Evolutionary conservation across 768 basidiomycete species (phyloP), one percentile per base, ranked within the genome.

Genomic region (Tulasnella sp.): DNA sequence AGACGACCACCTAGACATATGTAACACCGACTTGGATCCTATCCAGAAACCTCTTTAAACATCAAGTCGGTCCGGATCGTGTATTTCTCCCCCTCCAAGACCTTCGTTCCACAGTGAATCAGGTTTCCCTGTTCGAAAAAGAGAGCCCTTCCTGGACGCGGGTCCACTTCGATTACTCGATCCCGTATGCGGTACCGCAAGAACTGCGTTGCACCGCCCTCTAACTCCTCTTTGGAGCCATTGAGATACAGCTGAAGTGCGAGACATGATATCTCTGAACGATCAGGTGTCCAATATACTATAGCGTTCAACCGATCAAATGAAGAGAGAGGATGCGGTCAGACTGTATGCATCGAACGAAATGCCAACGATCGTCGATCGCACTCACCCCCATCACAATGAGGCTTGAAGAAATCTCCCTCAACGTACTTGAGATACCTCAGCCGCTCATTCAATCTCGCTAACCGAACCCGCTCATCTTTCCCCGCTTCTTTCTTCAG

Each of bases 201-300:
- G 57, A 61, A 61, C 29, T 61, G 57, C 57, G 79, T 79, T 18
- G 79, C 79, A 18, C 79, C 79, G 5, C 79, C 79, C 42, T 78
- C 55, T 16, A 79, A 42, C 11, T 26, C 37, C 51, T 79, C 51
- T 20, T 29, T 40, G 5, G 79, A 79, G 15, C 79, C 79, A 35
- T 79, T 79, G 44, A 79, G 77, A 39, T 79, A 79, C 18, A 79
- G 29, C 78, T 79, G 79, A 11, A 79, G 35, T 20, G 79, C 79
- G 32, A 55, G 69, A 67, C 79, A 79, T 0, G 77, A 78, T 11
- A 79, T 42, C 70, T 79, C 78, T 42, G 46, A 79, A 0, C 40
- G 29, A 35, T 79, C 78, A n/a, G 77, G 73, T n/a, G 55, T 46
- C 29, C 44, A 42, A 61, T 79, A 74, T 7, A 13, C 51, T 61